A percentile compares a stretch with the other conserved stretches of the same genome.
These are phyloP conservation scores for Bacidia rubella DNA, from an alignment of 495 filamentous ascomycete species.

Conservation along the genomic window DNA sequence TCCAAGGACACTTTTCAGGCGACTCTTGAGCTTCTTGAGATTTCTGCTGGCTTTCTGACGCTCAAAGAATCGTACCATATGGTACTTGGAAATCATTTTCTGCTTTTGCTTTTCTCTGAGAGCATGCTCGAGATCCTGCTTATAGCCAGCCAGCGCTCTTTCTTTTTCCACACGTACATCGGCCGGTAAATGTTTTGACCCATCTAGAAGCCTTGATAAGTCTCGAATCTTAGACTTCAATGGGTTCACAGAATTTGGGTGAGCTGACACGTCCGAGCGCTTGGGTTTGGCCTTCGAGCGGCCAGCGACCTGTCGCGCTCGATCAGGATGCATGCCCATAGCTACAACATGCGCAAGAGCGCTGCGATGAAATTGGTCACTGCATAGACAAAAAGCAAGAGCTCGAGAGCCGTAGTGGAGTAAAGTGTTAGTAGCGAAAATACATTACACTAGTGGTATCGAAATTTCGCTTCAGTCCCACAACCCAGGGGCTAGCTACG, in stretches of 20 bases:
- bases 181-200: conserved; percentile 50
- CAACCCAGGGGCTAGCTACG: conserved; percentile 10
- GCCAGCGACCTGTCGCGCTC: neutral
- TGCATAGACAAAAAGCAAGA: neutral
- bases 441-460: neutral
- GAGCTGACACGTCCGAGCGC: neutral
- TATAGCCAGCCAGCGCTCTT: conserved; percentile 62
- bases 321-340: neutral
- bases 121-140: conserved; percentile 50
- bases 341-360: neutral
- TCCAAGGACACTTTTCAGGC: conserved; percentile 24
- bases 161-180: conserved; percentile 64
- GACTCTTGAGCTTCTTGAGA: conserved; percentile 47
- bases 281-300: neutral
- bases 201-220: conserved; percentile 48
- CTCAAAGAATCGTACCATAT: conserved; percentile 91
- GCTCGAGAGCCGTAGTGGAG: neutral
- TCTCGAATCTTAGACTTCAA: conserved; percentile 33
- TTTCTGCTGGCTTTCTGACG: conserved; percentile 69
- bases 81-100: conserved; percentile 73
- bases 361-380: neutral
- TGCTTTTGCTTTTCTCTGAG: conserved; percentile 45
- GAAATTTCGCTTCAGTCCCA: conserved; percentile 14
- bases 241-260: conserved; percentile 11
- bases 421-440: neutral